Evolutionary conservation across 2,329 filamentous ascomycete genomes (phyloP).

Genomic region (Talaromyces amestolkiae): DNA sequence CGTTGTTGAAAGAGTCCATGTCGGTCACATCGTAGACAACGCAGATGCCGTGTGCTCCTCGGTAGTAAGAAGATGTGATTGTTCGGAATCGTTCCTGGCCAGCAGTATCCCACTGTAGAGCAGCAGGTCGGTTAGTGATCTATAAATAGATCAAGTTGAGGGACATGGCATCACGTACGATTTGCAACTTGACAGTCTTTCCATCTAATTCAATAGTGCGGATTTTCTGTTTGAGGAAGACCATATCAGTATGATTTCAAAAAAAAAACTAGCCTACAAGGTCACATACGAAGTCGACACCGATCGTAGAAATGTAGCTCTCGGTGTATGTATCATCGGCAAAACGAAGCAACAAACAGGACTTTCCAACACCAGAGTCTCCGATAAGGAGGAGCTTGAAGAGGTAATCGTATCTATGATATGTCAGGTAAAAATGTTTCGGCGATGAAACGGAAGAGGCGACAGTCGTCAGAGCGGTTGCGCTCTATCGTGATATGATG

Average conservation of each 20-base stretch:
- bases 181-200: conserved; percentile 99
- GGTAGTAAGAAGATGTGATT: conserved; percentile 99
- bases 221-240: conserved; percentile 72
- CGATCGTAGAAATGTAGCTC: conserved; percentile 99
- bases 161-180: conserved; percentile 57
- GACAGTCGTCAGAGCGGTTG: conserved; percentile 1
- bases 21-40: conserved; percentile 99
- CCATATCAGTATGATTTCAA: background rate
- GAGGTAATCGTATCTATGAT: conserved; percentile 95
- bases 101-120: conserved; percentile 88
- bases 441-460: background rate
- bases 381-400: conserved; percentile 99
- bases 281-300: conserved; percentile 89
- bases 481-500: background rate
- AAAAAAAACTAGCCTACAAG: background rate
- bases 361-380: conserved; percentile 99
- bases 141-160: conserved; percentile 36
- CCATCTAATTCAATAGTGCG: conserved; percentile 98
- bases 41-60: conserved; percentile 97
- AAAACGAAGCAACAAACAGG: conserved; percentile 94
- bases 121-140: conserved; percentile 17
- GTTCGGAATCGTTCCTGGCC: conserved; percentile 99
- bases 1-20: conserved; percentile 99
- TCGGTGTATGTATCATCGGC: conserved; percentile 99
- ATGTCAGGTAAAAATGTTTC: conserved; percentile 12